These are phyloP conservation scores for Aspergillus saccharolyticus DNA, from an alignment of 495 filamentous ascomycete genomes.

Conservation along the genomic window DNA sequence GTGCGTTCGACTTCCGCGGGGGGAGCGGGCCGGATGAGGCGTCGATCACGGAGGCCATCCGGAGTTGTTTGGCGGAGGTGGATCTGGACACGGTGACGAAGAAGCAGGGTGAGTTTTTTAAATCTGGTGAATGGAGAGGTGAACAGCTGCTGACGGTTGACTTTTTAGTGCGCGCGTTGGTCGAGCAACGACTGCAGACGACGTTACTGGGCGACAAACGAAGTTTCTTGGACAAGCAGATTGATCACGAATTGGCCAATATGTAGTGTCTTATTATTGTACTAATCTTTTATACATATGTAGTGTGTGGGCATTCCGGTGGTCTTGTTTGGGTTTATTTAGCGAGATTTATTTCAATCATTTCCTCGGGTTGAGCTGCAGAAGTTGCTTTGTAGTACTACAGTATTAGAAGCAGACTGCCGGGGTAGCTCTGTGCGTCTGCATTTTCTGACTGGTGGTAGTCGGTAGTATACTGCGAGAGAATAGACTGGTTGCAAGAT, in stretches of 20 bases:
- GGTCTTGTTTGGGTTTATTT: conserved; percentile 55
- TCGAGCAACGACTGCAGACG: conserved; percentile 87
- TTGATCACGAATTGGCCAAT: conserved; percentile 88
- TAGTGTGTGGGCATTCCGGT: too few species aligned
- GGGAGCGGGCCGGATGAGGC: conserved; percentile 62
- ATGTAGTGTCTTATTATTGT: too few species aligned
- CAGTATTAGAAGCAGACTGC: too few species aligned
- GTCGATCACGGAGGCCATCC: conserved; percentile 76
- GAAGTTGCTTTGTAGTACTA: too few species aligned
- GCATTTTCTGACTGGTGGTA: too few species aligned
- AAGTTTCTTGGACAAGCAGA: conserved; percentile 80
- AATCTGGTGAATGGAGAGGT: too few species aligned
- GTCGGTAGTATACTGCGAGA: too few species aligned
- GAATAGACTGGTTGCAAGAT: too few species aligned
- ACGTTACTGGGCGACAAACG: conserved; percentile 77
- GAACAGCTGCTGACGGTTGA: conserved; percentile 16
- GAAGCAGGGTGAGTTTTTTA: conserved; percentile 72
- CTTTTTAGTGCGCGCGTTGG: conserved; percentile 77
- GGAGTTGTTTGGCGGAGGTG: conserved; percentile 76
- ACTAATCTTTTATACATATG: too few species aligned
- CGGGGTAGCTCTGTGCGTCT: too few species aligned
- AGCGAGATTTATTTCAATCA: too few species aligned
- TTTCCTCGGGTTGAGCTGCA: too few species aligned
- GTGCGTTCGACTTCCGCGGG: conserved; percentile 66
- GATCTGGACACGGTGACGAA: conserved; percentile 95